A percentile compares a stretch with the other conserved stretches of the same genome.
phyloP scores from a whole-genome alignment of 805 yeast genomes.

The Wickerhamiella australiensis region DNA sequence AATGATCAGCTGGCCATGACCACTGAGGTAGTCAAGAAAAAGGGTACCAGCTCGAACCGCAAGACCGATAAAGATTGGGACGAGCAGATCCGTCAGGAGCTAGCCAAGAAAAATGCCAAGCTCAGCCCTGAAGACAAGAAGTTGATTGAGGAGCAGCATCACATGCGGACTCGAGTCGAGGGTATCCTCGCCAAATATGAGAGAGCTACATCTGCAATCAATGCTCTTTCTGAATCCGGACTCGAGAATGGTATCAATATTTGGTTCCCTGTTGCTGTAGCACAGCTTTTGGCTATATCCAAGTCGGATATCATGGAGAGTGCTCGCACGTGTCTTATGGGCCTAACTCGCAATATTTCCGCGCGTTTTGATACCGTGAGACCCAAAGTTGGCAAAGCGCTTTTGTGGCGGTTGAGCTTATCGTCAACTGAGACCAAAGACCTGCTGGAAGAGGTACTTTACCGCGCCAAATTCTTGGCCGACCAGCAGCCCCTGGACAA shows the following conservation, averaged over 20 bases:
- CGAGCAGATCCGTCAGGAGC: slow-evolving; percentile 61
- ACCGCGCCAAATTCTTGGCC: slow-evolving; percentile 59
- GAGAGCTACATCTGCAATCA: slow-evolving; percentile 44
- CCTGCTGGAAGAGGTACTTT: slow-evolving; percentile 37
- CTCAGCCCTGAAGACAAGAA: slow-evolving; percentile 66
- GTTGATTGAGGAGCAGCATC: slow-evolving; percentile 51
- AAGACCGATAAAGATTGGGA: slow-evolving; percentile 47
- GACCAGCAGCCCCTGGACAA: slow-evolving; percentile 63
- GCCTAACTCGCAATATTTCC: slow-evolving; percentile 41
- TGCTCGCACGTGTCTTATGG: slow-evolving; percentile 38
- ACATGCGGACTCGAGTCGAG: slow-evolving; percentile 40
- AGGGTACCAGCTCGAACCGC: slow-evolving; percentile 15
- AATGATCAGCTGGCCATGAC: slow-evolving; percentile 53
- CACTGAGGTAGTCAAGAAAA: slow-evolving; percentile 43
- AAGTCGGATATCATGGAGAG: slow-evolving; percentile 28
- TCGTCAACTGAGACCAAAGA: slow-evolving; percentile 41
- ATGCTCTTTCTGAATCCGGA: slow-evolving; percentile 41
- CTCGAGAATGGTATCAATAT: slow-evolving; percentile 51
- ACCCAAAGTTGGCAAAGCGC: slow-evolving; percentile 53
- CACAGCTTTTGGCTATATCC: slow-evolving; percentile 37
- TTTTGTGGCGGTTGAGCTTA: slow-evolving; percentile 43
- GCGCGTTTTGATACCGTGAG: slow-evolving; percentile 36
- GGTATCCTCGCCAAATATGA: slow-evolving; percentile 30
- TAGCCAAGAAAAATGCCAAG: slow-evolving; percentile 42
- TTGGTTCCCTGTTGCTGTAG: slow-evolving; percentile 67